phyloP scores from a whole-genome alignment of 106 monocot species.

The Acanthochlamys bracteata region DNA sequence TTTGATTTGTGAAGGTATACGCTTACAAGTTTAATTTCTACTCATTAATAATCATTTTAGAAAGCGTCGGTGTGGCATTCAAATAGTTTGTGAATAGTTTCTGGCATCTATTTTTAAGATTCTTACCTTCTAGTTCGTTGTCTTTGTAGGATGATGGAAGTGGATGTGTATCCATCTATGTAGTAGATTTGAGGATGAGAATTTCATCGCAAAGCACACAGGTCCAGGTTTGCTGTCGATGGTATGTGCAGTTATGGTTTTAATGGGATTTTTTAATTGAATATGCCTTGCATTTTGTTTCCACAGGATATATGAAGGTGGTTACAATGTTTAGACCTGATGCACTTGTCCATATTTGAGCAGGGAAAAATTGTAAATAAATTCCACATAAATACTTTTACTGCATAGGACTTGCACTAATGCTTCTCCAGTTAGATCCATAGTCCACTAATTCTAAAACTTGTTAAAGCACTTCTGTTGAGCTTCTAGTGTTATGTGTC shows the following conservation, averaged over 20 bases:
- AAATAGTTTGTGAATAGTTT: not conserved
- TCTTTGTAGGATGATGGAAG: slow-evolving; percentile 81
- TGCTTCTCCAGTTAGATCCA: too few relatives aligned
- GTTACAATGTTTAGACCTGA: too few relatives aligned
- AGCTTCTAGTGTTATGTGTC: too few relatives aligned
- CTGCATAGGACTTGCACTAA: too few relatives aligned
- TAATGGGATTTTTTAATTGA: too few relatives aligned
- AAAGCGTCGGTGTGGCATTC: not conserved
- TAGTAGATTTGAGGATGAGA: slow-evolving; percentile 97
- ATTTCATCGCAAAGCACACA: slow-evolving; percentile 95
- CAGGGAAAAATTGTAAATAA: too few relatives aligned
- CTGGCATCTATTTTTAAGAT: not conserved
- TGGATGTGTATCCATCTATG: slow-evolving; percentile 90
- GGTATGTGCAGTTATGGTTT: slow-evolving; percentile 26
- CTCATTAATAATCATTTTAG: not conserved
- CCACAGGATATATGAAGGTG: too few relatives aligned
- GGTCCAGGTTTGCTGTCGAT: slow-evolving; percentile 93
- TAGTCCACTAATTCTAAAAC: too few relatives aligned
- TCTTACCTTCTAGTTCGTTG: not conserved
- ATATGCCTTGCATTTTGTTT: too few relatives aligned
- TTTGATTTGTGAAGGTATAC: slow-evolving; percentile 88
- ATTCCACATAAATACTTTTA: too few relatives aligned
- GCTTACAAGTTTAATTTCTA: not conserved
- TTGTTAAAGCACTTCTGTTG: too few relatives aligned
- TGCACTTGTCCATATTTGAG: too few relatives aligned